Percentiles rank a stretch among this genome's conserved stretches.
phyloP scores from a whole-genome alignment of 768 basidiomycete genomes.

The Fomitopsis serialis region DNA sequence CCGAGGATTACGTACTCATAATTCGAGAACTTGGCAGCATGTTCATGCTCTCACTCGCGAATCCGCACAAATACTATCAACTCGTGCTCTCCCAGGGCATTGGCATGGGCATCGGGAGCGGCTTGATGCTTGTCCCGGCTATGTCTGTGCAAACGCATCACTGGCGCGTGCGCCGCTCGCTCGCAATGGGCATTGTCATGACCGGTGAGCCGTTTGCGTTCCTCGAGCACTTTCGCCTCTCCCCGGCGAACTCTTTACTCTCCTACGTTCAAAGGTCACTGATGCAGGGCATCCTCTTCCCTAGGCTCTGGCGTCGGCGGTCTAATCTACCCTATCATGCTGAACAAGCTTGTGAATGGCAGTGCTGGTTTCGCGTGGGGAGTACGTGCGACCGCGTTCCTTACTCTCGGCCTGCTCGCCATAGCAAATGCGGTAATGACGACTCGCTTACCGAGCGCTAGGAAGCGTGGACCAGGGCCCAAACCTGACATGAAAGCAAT shows the following conservation, averaged over 20 bases:
- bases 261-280: neutral
- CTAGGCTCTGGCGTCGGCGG: slow-evolving; percentile 23
- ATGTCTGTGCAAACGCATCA: slow-evolving; percentile 40
- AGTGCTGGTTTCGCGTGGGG: slow-evolving; percentile 36
- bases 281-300: no score
- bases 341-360: slow-evolving; percentile 22
- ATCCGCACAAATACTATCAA: slow-evolving; percentile 37
- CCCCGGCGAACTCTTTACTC: neutral
- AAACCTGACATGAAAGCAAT: slow-evolving; percentile 4
- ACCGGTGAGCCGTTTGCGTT: neutral
- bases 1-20: no score
- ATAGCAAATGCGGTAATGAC: slow-evolving; percentile 15
- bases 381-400: slow-evolving; percentile 25
- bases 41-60: slow-evolving; percentile 42
- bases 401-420: slow-evolving; percentile 13
- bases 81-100: slow-evolving; percentile 49
- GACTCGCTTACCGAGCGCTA: slow-evolving; percentile 1
- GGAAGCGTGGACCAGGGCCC: neutral
- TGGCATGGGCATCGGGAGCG: slow-evolving; percentile 43
- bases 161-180: slow-evolving; percentile 33
- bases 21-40: slow-evolving; percentile 23
- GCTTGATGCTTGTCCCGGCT: slow-evolving; percentile 43
- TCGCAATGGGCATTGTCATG: slow-evolving; percentile 30
- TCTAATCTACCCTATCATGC: slow-evolving; percentile 31
- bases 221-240: no score